These are phyloP conservation scores for Pyrus pyrifolia DNA, from an alignment of 306 rosid genomes.

Conservation along the genomic window DNA sequence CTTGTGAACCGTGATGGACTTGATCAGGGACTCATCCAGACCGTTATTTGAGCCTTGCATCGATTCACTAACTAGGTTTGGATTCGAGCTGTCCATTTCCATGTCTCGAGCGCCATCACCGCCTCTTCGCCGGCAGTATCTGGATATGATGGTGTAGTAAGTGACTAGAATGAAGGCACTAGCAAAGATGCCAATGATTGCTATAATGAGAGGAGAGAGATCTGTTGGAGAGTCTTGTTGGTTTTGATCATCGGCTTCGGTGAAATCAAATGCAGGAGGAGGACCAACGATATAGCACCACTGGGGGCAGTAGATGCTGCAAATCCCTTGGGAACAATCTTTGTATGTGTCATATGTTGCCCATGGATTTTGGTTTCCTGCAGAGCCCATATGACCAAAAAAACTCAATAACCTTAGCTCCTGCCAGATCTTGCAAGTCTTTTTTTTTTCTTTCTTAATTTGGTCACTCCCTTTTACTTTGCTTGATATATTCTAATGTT, in stretches of 20 bases:
- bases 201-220: conserved; percentile 71
- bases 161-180: conserved; percentile 51
- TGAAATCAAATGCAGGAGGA: conserved; percentile 43
- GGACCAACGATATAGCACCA: conserved; percentile 71
- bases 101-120: background rate
- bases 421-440: conserved; percentile 6
- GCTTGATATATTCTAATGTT: background rate
- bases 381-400: conserved; percentile 32
- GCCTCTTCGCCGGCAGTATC: conserved; percentile 38
- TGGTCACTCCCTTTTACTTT: background rate
- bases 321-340: conserved; percentile 60
- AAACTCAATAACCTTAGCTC: background rate
- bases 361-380: conserved; percentile 39
- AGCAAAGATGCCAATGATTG: conserved; percentile 61
- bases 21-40: conserved; percentile 48
- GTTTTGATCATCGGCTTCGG: background rate
- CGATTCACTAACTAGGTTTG: conserved; percentile 7
- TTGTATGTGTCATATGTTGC: conserved; percentile 28
- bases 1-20: conserved; percentile 49
- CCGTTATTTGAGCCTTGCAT: conserved; percentile 34
- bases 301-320: conserved; percentile 76
- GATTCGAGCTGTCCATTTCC: conserved; percentile 3
- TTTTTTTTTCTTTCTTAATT: background rate
- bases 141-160: conserved; percentile 58
- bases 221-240: conserved; percentile 15